A percentile compares a stretch with the other conserved stretches of the same genome.
Conservation (phyloP, 1,284 basidiomycete species). For the Jaminaea rosea region DNA sequence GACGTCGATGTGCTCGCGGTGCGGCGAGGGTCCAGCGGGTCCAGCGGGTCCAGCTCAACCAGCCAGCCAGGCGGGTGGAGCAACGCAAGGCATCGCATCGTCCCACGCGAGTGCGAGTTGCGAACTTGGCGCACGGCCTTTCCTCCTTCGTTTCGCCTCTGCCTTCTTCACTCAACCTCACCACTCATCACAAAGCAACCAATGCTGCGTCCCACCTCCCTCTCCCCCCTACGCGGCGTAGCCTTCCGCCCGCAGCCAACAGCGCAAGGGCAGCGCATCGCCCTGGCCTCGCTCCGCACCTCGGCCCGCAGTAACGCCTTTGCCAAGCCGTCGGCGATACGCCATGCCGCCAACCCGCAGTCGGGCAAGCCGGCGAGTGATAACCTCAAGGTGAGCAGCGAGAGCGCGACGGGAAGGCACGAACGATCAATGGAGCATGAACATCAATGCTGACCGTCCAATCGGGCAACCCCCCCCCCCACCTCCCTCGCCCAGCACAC, state of each 20-base stretch:
- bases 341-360: slow-evolving; percentile 33
- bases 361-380: slow-evolving; percentile 42
- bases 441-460: not conserved
- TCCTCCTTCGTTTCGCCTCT: not conserved
- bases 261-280: too few species aligned
- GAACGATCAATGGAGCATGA: not conserved
- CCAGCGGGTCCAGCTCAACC: too few species aligned
- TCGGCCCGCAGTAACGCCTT: not conserved
- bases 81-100: too few species aligned
- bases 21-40: too few species aligned
- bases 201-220: slow-evolving; percentile 52
- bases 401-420: not conserved
- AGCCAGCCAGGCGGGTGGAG: too few species aligned
- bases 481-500: slow-evolving; percentile 14
- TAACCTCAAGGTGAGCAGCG: slow-evolving; percentile 12
- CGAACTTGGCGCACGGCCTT: not conserved
- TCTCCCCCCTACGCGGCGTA: not conserved
- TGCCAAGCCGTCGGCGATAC: slow-evolving; percentile 2
- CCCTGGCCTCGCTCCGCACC: not conserved
- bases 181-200: too few species aligned
- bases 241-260: not conserved
- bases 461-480: not conserved
- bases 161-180: not conserved
- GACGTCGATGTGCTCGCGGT: too few species aligned
- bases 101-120: too few species aligned